phyloP scores from a whole-genome alignment of 1,284 basidiomycete species.

The Ceratobasidium sp. region DNA sequence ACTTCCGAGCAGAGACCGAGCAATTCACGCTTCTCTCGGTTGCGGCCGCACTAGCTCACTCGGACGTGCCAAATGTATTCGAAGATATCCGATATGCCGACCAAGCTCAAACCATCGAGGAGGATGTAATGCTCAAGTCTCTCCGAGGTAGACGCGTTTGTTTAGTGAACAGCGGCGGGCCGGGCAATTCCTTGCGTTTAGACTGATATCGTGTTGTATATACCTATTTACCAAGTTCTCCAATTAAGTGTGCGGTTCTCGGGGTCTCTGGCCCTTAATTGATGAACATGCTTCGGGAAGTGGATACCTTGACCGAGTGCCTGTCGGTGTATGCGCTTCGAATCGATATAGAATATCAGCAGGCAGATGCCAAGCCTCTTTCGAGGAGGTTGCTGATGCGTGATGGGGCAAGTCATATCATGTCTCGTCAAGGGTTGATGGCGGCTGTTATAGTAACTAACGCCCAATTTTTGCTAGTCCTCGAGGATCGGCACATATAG shows the following conservation, averaged over 20 bases:
- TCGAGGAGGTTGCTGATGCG: too few relatives aligned
- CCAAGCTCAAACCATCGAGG: background rate
- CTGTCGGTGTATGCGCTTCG: too few relatives aligned
- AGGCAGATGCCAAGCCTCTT: too few relatives aligned
- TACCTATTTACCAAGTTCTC: background rate
- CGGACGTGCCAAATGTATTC: slow-evolving; percentile 27
- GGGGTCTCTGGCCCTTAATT: background rate
- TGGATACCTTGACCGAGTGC: background rate
- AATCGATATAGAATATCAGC: too few relatives aligned
- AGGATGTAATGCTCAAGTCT: slow-evolving; percentile 20
- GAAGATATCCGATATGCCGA: slow-evolving; percentile 30
- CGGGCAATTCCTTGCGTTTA: slow-evolving; percentile 31
- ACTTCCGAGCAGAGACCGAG: slow-evolving; percentile 27
- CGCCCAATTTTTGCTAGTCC: too few relatives aligned
- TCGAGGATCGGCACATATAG: too few relatives aligned
- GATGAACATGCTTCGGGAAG: slow-evolving; percentile 16
- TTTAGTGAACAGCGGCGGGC: slow-evolving; percentile 20
- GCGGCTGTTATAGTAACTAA: too few relatives aligned
- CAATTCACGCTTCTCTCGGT: slow-evolving; percentile 40
- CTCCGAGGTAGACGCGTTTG: slow-evolving; percentile 10
- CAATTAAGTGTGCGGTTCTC: background rate
- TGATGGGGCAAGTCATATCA: too few relatives aligned
- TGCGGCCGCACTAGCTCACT: slow-evolving; percentile 20
- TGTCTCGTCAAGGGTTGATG: too few relatives aligned
- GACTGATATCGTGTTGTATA: slow-evolving; percentile 7